phyloP scores from a whole-genome alignment of 2,329 filamentous ascomycete species.

The Bipolaris bicolor region DNA sequence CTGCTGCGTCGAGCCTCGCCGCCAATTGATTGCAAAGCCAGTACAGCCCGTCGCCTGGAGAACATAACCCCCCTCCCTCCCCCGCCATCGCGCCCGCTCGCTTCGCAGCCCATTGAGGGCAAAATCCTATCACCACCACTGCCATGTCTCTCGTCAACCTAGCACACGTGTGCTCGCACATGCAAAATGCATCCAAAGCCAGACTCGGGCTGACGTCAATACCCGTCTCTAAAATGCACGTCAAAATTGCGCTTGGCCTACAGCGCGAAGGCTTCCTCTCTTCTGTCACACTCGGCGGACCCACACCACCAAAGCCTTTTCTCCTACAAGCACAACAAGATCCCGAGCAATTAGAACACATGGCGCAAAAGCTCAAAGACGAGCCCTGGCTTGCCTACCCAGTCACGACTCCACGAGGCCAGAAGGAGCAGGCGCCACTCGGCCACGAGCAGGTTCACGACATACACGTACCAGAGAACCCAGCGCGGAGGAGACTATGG shows the following conservation, averaged over 20 bases:
- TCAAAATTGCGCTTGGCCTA: conserved; percentile 74
- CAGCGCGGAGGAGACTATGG: conserved; percentile 79
- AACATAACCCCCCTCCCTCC: neutral
- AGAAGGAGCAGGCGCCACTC: conserved; percentile 17
- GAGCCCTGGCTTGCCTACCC: conserved; percentile 52
- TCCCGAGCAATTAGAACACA: conserved; percentile 35
- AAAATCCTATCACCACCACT: conserved; percentile 23
- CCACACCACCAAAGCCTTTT: conserved; percentile 55
- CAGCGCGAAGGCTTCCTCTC: conserved; percentile 84
- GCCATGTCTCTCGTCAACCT: conserved; percentile 76
- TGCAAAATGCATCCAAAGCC: conserved; percentile 87
- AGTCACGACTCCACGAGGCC: conserved; percentile 4
- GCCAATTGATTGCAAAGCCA: neutral
- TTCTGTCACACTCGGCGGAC: conserved; percentile 75
- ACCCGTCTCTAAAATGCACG: conserved; percentile 79
- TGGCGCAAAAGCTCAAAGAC: conserved; percentile 42
- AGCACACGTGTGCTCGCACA: conserved; percentile 82
- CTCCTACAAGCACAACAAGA: conserved; percentile 39
- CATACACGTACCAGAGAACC: conserved; percentile 60
- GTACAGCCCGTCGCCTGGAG: neutral
- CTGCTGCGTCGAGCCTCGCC: conserved; percentile 12
- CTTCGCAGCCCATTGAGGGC: conserved; percentile 40
- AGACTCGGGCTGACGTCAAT: conserved; percentile 84
- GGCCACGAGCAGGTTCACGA: conserved; percentile 31
- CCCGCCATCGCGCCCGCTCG: conserved; percentile 16